These are phyloP conservation scores for Suaeda aralocaspica DNA, from an alignment of 148 eudicot genomes.

Conservation along the genomic window DNA sequence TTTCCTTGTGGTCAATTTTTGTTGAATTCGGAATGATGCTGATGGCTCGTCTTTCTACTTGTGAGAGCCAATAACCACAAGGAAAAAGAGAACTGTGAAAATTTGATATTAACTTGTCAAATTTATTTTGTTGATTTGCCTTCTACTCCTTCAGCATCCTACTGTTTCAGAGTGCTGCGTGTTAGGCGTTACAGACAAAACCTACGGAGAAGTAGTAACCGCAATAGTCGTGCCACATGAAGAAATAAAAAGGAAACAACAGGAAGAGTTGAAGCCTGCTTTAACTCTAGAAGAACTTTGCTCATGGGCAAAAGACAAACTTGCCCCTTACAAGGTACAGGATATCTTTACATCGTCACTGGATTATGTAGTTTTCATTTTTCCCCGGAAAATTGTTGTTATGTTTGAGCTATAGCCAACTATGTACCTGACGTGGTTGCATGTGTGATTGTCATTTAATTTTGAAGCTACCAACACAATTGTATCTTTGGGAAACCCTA, in stretches of 20 bases:
- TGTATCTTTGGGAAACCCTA: constrained; percentile 73
- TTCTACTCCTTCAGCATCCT: constrained; percentile 57
- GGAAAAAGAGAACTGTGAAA: not conserved
- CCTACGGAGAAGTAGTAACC: constrained; percentile 80
- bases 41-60: not conserved
- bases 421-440: not conserved
- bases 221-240: constrained; percentile 78
- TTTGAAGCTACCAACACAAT: constrained; percentile 73
- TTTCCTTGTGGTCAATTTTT: not conserved
- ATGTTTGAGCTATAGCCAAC: not conserved
- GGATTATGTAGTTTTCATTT: not conserved
- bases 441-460: not conserved
- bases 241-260: constrained; percentile 49
- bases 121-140: constrained; percentile 6
- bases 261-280: constrained; percentile 61
- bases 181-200: constrained; percentile 78
- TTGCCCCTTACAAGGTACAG: constrained; percentile 95
- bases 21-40: not conserved
- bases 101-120: not conserved
- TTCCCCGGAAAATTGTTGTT: not conserved
- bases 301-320: constrained; percentile 84
- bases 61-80: no score
- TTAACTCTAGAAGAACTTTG: constrained; percentile 71
- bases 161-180: constrained; percentile 89
- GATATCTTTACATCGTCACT: not conserved